Percentiles rank a stretch among this genome's conserved stretches.
Conservation (phyloP, 2,329 filamentous ascomycete species). For the Drechslera avenae region DNA sequence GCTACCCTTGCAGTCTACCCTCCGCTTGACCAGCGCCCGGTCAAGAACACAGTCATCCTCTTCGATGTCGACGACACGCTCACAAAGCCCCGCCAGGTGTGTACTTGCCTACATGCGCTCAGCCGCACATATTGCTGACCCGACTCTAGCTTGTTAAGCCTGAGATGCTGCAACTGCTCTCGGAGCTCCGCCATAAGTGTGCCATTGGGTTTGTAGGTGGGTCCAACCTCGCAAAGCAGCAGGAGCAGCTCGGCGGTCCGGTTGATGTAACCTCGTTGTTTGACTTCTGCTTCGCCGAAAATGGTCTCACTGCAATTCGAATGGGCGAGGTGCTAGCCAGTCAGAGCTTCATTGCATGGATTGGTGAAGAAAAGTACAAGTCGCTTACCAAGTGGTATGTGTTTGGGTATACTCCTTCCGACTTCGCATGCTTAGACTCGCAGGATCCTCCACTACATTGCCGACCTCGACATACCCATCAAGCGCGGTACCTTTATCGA, state of each 20-base stretch:
- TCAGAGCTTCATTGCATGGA: conserved; percentile 87
- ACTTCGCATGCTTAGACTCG: background rate
- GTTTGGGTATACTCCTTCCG: background rate
- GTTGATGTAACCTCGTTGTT: conserved; percentile 81
- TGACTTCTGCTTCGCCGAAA: conserved; percentile 97
- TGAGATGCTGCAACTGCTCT: conserved; percentile 83
- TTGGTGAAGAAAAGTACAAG: conserved; percentile 87
- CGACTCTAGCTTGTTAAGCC: conserved; percentile 66
- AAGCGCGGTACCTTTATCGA: conserved; percentile 86
- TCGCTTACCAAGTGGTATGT: conserved; percentile 67
- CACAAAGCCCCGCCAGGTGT: conserved; percentile 76
- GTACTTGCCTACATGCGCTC: background rate
- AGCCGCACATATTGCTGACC: conserved; percentile 16
- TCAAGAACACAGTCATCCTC: conserved; percentile 91
- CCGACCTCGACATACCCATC: conserved; percentile 80
- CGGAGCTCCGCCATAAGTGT: conserved; percentile 80
- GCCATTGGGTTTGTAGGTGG: conserved; percentile 93
- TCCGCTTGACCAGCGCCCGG: conserved; percentile 78
- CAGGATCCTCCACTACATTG: conserved; percentile 75
- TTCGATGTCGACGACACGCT: conserved; percentile 97
- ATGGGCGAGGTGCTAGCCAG: conserved; percentile 75
- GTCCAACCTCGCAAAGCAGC: conserved; percentile 89
- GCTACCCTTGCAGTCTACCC: conserved; percentile 62
- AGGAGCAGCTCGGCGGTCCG: conserved; percentile 83
- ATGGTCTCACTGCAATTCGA: conserved; percentile 90